Percentiles rank a stretch among this genome's conserved stretches.
phyloP scores from a whole-genome alignment of 2,329 filamentous ascomycete species.

The Neurospora sp. region DNA sequence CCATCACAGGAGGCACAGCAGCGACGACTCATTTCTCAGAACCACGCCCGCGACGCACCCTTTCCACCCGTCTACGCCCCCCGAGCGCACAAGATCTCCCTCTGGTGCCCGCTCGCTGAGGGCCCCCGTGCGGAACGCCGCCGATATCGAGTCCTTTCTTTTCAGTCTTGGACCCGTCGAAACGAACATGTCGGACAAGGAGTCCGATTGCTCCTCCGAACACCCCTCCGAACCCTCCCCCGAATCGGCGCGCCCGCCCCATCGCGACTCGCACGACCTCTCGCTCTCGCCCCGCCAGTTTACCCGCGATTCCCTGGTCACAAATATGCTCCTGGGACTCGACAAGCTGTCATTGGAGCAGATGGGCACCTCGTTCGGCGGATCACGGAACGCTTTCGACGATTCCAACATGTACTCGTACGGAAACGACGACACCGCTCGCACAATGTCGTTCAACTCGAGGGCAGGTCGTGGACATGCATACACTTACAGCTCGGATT shows the following conservation, averaged over 20 bases:
- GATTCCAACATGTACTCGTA: conserved; percentile 27
- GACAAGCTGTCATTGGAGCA: conserved; percentile 64
- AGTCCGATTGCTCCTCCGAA: conserved; percentile 14
- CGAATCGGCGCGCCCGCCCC: conserved; percentile 20
- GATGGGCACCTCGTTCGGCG: conserved; percentile 22
- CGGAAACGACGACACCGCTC: conserved; percentile 16
- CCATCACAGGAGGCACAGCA: not conserved
- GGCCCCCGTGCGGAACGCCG: conserved; percentile 19
- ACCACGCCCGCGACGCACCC: conserved; percentile 9
- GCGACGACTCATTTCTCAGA: conserved; percentile 6
- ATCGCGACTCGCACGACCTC: conserved; percentile 71
- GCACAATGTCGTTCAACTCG: conserved; percentile 20
- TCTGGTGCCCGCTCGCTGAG: conserved; percentile 25
- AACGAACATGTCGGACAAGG: conserved; percentile 21
- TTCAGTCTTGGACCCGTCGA: conserved; percentile 30
- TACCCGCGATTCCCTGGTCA: conserved; percentile 82
- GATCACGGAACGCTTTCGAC: conserved; percentile 24
- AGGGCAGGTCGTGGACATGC: conserved; percentile 27
- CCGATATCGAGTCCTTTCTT: conserved; percentile 27
- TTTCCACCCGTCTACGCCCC: conserved; percentile 13
- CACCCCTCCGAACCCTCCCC: conserved; percentile 21
- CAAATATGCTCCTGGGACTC: conserved; percentile 90
- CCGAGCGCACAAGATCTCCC: conserved; percentile 20
- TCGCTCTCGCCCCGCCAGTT: conserved; percentile 67
- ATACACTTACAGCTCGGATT: conserved; percentile 53